A percentile compares a stretch with the other conserved stretches of the same genome.
phyloP scores from a whole-genome alignment of 73 alveolate genomes.

The Symbiodinium pilosum region DNA sequence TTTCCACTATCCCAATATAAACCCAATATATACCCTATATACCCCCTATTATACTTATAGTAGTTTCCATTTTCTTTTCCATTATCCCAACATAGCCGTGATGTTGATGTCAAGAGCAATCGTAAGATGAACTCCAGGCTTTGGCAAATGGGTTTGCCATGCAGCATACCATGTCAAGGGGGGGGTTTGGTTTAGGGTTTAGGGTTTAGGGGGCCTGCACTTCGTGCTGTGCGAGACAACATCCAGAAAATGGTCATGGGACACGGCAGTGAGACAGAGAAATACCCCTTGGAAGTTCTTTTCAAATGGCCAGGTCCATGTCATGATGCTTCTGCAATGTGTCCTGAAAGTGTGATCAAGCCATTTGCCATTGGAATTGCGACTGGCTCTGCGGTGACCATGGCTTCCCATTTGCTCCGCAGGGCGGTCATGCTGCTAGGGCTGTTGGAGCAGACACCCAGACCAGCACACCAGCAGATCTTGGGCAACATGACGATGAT shows the following conservation, averaged over 20 bases:
- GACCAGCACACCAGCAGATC: no score
- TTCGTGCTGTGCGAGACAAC: background rate
- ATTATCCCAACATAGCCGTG: no score
- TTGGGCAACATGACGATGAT: no score
- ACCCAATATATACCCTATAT: no score
- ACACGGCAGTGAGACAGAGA: background rate
- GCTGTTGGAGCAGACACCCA: no score
- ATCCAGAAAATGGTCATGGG: conserved; percentile 3
- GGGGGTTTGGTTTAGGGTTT: no score
- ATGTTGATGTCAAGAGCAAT: no score
- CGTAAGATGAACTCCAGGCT: background rate
- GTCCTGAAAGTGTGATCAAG: background rate
- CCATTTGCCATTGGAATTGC: background rate
- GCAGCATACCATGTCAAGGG: conserved; percentile 7
- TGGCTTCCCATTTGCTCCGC: background rate
- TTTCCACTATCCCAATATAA: no score
- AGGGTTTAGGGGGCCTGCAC: conserved; percentile 13
- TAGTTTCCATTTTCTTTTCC: no score
- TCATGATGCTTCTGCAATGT: background rate
- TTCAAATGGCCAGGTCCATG: background rate
- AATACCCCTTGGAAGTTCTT: conserved; percentile 14
- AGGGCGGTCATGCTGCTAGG: no score
- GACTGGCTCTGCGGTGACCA: background rate
- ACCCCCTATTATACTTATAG: no score
- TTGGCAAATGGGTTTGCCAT: conserved; percentile 7